phyloP scores from a whole-genome alignment of 2,329 filamentous ascomycete species.

The Annulohypoxylon truncatum region DNA sequence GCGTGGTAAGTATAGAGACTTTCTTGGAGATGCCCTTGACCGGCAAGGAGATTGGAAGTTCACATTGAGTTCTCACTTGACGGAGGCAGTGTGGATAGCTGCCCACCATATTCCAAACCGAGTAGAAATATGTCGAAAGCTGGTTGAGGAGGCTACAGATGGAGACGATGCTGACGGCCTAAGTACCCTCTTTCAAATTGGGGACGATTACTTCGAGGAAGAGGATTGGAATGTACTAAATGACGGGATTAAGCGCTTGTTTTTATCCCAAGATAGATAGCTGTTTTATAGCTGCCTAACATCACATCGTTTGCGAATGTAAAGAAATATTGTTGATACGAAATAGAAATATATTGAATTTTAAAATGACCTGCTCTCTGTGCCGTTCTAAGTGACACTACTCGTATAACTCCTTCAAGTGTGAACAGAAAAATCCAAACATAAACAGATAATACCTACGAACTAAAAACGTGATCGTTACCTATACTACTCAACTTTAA shows the following conservation, averaged over 20 bases:
- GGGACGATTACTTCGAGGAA: background rate
- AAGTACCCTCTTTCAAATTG: background rate
- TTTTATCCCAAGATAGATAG: background rate
- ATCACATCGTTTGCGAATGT: too few relatives aligned
- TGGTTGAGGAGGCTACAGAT: background rate
- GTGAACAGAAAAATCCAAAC: too few relatives aligned
- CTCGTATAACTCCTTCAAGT: too few relatives aligned
- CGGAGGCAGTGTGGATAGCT: conserved; percentile 10
- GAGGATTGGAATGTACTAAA: background rate
- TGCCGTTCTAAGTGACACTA: too few relatives aligned
- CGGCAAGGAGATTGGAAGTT: conserved; percentile 9
- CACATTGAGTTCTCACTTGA: conserved; percentile 12
- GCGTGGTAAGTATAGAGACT: conserved; percentile 1
- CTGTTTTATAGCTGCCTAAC: too few relatives aligned
- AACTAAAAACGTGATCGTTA: too few relatives aligned
- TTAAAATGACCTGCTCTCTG: too few relatives aligned
- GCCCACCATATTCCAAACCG: background rate
- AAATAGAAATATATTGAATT: too few relatives aligned
- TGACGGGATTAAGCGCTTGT: background rate
- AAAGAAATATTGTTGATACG: too few relatives aligned
- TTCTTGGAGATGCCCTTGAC: background rate
- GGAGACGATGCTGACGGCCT: background rate
- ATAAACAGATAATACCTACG: too few relatives aligned
- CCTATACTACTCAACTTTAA: too few relatives aligned
- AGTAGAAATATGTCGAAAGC: conserved; percentile 3